These are phyloP conservation scores for Pholiota conissans DNA, from an alignment of 768 basidiomycete species.

Conservation along the genomic window DNA sequence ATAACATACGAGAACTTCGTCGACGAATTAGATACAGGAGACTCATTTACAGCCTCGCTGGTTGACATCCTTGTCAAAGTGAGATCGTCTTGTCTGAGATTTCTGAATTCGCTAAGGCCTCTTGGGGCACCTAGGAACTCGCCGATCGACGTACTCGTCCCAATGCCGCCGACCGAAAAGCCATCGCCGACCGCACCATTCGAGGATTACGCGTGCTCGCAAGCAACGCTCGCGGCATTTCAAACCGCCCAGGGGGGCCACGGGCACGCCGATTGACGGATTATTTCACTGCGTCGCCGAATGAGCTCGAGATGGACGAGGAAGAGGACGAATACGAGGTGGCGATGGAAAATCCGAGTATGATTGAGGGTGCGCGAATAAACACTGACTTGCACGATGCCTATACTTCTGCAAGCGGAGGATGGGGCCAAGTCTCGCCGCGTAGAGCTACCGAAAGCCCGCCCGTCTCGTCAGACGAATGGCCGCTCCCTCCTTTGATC, in stretches of 20 bases:
- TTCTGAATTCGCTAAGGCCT: not conserved
- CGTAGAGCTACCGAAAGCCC: constrained; percentile 28
- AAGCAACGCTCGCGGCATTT: constrained; percentile 53
- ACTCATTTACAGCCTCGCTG: constrained; percentile 76
- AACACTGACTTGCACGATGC: constrained; percentile 69
- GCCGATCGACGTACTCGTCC: constrained; percentile 68
- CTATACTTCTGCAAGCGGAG: constrained; percentile 38
- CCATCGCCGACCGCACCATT: constrained; percentile 69
- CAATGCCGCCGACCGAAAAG: constrained; percentile 50
- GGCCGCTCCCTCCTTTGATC: constrained; percentile 18
- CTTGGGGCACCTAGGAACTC: constrained; percentile 53
- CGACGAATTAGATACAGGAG: constrained; percentile 73
- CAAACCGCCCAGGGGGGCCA: constrained; percentile 36
- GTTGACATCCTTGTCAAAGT: constrained; percentile 82
- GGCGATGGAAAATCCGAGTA: constrained; percentile 37
- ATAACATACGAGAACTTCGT: constrained; percentile 79
- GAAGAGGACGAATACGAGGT: constrained; percentile 66
- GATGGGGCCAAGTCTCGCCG: constrained; percentile 20
- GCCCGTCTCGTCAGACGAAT: constrained; percentile 37
- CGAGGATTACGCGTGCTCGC: constrained; percentile 60
- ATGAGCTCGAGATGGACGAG: constrained; percentile 65
- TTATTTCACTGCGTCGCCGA: constrained; percentile 48
- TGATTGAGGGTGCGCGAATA: constrained; percentile 55
- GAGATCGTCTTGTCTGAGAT: constrained; percentile 21
- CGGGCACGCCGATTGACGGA: constrained; percentile 45